Evolutionary conservation across 2,329 filamentous ascomycete species (phyloP).

Genomic region (Alternaria consortialis): DNA sequence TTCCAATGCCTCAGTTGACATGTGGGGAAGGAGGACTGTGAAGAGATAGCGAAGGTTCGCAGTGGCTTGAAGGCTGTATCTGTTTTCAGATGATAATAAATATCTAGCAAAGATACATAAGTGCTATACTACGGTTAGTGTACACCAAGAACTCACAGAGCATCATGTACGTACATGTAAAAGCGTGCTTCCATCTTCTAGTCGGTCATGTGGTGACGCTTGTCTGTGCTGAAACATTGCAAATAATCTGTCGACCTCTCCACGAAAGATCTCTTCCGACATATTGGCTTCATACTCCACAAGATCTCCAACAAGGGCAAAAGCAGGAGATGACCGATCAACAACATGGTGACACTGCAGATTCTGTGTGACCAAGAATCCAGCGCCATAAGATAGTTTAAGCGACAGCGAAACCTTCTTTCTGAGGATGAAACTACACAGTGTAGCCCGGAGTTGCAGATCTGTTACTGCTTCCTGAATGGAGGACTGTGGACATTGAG

Average conservation of each 20-base stretch:
- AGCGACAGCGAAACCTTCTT: not conserved
- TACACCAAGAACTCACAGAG: too few species aligned
- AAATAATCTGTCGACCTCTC: not conserved
- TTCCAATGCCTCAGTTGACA: not conserved
- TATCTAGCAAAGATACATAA: too few species aligned
- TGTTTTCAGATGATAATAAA: too few species aligned
- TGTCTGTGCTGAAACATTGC: not conserved
- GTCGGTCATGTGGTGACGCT: not conserved
- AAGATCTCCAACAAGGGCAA: accelerated
- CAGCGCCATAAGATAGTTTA: not conserved
- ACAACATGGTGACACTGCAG: not conserved
- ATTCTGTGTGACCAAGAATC: not conserved
- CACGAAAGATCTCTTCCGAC: not conserved
- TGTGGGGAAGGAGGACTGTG: not conserved
- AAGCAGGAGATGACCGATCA: not conserved
- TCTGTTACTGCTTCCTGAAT: not conserved
- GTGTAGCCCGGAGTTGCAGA: not conserved
- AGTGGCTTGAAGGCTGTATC: accelerated
- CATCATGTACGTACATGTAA: not conserved
- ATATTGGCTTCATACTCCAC: accelerated
- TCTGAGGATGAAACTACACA: not conserved
- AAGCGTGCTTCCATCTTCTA: not conserved
- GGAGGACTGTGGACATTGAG: not conserved
- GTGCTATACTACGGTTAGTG: too few species aligned
- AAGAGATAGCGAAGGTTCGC: not conserved